Evolutionary conservation across 768 basidiomycete species (phyloP), one percentile per base, ranked within the genome.

Genomic region (Trametes punicea): DNA sequence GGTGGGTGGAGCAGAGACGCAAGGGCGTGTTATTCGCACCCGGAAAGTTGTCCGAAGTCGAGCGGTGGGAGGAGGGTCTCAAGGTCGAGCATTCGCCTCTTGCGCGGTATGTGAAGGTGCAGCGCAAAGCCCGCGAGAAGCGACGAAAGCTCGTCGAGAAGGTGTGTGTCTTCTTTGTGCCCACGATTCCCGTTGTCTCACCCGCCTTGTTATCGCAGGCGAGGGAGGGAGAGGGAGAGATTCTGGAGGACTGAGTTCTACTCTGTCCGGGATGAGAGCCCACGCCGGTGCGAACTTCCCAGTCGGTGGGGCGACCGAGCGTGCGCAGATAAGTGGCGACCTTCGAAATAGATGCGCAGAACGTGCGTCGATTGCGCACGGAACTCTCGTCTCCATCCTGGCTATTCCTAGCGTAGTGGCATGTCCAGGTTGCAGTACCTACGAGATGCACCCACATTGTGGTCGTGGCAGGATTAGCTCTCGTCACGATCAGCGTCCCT

Each of bases 71-170:
- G 71, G 74, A 72, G 23, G 70, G 73, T 18, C 65, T 90, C 49
- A 80, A 76, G 56, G 67, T 86, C 13, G 84, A 81, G 13, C 84
- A 86, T 20, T 83, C 87, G 3, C 95, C 96, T 6, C 73, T 98
- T 44, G 85, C 82, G 50, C 88, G 84, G 69, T 94, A 90, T 71
- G 76, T 91, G 67, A 85, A 85, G 68, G 79, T 93, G 48, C 86
- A 88, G 72, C 79, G 79, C 63, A 97, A 94, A 77, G 77, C 82
- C 18, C 77, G 93, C 69, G 89, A 89, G 64, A 88, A 86, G 70
- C 78, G 82, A 54, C 78, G 78, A 63, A 79, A 80, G 62, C 69
- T 92, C 41, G 71, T 89, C 41, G 86, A 89, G 67, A 93, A 92
- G 86, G 90, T 87, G 58, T 33, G 70, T 58, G 40, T 51, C 11